Base-by-base conservation (phyloP, 2,329 filamentous ascomycete species). In the Aspergillus novoparasiticus region DNA sequence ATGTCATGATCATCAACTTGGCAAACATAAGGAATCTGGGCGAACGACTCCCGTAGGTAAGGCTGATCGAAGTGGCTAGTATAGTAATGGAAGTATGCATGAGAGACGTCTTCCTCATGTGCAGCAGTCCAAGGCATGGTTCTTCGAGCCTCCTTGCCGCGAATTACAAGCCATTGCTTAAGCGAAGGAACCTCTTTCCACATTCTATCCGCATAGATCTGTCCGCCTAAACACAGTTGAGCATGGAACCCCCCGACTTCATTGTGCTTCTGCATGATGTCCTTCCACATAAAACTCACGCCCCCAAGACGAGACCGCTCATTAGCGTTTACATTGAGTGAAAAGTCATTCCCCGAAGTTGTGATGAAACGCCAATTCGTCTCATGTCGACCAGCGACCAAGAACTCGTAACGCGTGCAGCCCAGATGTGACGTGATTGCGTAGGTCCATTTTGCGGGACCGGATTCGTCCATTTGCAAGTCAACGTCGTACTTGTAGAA, bases 51-150 rank as follows among this genome's bases (percentile, higher is more conserved):
- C 64, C 95, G 85, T 68, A 99, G 79, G 77, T 96, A 94, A 8
- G 94, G 94, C 78, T 99, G 95, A 75, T 99, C 95, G 75, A 99
- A 98, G 77, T 98, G 94, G 70, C 93, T 97, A 1, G 94, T 97
- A 76, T 99, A 99, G 78, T 97, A 99, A 78, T 99, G 95, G 79
- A 99, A 99, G 81, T 97, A 99, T 9, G 95, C 94, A 78, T 98
- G 94, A 2, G 90, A 89, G 21, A 97, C 93, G 73, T 99, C 95
- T 73, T 99, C 94, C 74, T 99, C 93, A 71, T 98, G 92, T 57
- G 93, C 90, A 4, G 94, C 93, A 9, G 94, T 97, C 95, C 95
- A 99, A 50, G 89, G 86, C 0, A 93, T 90, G 69, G 89, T 96
- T 81, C 94, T 96, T 63, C 96, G 86, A 70, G 93, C 95, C 61